Evolutionary conservation across 345 rosid genomes (phyloP), one percentile per base, ranked within the genome.

Genomic region (Leavenworthia alabamica): DNA sequence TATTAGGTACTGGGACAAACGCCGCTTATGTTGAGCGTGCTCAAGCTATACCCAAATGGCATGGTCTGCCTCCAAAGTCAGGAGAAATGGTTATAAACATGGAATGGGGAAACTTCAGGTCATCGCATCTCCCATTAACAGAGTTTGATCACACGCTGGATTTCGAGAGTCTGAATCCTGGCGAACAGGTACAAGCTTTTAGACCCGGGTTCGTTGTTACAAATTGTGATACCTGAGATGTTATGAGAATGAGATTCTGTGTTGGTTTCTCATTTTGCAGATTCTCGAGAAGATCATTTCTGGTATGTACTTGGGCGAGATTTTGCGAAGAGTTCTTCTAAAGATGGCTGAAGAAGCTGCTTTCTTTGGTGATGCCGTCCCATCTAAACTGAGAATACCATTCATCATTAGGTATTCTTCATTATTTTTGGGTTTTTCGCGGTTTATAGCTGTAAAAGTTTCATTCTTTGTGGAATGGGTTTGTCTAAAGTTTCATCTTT

Each of bases 241-340:
- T 28, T 17, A 4, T 1, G 2, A 52, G 16, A 8, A 8, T 6
- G 13, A 27, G 50, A 26, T 17, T 8, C 35, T 49, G 20, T 29
- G 7, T 39, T 16, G 24, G 19, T 31, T 53, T 48, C 4, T n/a
- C 19, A 1, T 56, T 4, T 54, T 3, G 32, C 77, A 90, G 97
- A 90, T 94, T 70, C n/a, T n/a, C n/a, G n/a, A n/a, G n/a, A n/a
- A n/a, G n/a, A n/a, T n/a, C n/a, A n/a, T n/a, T n/a, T n/a, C 86
- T 81, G 99, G 99, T 35, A 88, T 94, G 99, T 94, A 94, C 64
- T 77, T 94, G 87, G 99, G 97, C 74, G 99, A 94, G 55, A 86
- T 90, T 57, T 76, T 82, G 54, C 90, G 95, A 22, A 79, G 93
- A 76, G 92, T 94, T 67, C 75, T 94, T 50, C 63, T 80, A 17